Evolutionary conservation across 768 basidiomycete species (phyloP).

Genomic region (Cystofilobasidium ferigula): DNA sequence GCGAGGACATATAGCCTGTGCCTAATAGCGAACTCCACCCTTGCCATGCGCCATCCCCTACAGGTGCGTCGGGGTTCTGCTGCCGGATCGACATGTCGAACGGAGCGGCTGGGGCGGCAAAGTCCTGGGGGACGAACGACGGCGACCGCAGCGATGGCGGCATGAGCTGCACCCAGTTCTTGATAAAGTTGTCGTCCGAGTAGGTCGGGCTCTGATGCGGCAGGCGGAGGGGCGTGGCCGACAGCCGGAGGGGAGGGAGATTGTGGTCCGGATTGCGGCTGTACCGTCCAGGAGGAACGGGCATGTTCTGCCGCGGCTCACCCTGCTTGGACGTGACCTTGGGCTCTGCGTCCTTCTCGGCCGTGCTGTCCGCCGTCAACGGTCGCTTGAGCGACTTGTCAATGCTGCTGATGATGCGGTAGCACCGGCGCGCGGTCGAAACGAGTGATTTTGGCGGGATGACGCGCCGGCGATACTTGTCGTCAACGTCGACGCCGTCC

Average conservation of each 20-base stretch:
- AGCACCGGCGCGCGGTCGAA: slow-evolving; percentile 5
- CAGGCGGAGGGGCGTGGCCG: neutral
- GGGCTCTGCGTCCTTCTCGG: neutral
- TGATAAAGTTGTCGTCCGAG: slow-evolving; percentile 5
- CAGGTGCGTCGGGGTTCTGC: neutral
- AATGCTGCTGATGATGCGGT: slow-evolving; percentile 9
- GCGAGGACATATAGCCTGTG: slow-evolving; percentile 4
- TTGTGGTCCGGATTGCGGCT: neutral
- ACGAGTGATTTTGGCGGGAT: neutral
- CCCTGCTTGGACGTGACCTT: neutral
- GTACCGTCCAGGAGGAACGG: neutral
- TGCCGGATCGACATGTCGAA: slow-evolving; percentile 8
- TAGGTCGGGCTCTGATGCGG: neutral
- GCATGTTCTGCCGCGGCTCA: neutral
- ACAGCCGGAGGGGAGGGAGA: neutral
- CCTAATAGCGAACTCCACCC: slow-evolving; percentile 2
- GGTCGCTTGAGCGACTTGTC: neutral
- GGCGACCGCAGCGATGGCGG: neutral
- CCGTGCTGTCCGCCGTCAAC: neutral
- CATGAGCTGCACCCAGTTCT: slow-evolving; percentile 3
- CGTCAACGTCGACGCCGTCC: neutral
- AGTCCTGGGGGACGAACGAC: neutral
- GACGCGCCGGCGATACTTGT: neutral
- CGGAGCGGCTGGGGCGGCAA: neutral
- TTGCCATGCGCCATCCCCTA: neutral